Conservation (phyloP, 2,329 filamentous ascomycete species). For the Xylariaceae sp. region DNA sequence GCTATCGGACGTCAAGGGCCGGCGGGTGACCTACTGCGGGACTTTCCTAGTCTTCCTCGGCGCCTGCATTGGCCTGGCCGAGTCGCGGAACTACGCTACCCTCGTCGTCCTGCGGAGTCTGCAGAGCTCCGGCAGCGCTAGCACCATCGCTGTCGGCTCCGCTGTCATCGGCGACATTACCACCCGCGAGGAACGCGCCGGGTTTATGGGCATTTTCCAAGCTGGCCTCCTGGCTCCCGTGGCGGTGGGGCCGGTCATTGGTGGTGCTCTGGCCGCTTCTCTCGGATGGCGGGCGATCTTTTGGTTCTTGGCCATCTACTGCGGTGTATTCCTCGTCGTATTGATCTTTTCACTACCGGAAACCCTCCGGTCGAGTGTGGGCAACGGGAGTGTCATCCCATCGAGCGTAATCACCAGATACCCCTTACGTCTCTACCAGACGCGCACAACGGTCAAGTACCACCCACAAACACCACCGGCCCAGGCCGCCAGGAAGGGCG, state of each 20-base stretch:
- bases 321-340: constrained; percentile 34
- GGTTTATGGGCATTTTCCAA: constrained; percentile 46
- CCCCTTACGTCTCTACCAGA: constrained; percentile 34
- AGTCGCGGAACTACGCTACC: constrained; percentile 40
- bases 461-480: constrained; percentile 8
- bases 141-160: constrained; percentile 47
- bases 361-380: constrained; percentile 40
- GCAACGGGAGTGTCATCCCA: constrained; percentile 33
- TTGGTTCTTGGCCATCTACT: constrained; percentile 46
- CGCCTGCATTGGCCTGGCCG: constrained; percentile 43
- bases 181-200: constrained; percentile 50
- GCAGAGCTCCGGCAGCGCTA: constrained; percentile 49
- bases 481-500: constrained; percentile 28
- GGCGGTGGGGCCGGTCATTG: constrained; percentile 44
- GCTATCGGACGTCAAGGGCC: constrained; percentile 42
- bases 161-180: constrained; percentile 55
- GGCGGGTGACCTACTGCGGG: constrained; percentile 44
- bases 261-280: constrained; percentile 45
- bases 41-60: constrained; percentile 42
- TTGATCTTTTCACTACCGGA: constrained; percentile 43
- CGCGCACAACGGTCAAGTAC: constrained; percentile 25
- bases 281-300: constrained; percentile 51
- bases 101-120: constrained; percentile 47
- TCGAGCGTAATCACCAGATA: constrained; percentile 23
- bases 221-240: constrained; percentile 33